Evolutionary conservation across 345 rosid genomes (phyloP).

Genomic region (Syzygium aromaticum): DNA sequence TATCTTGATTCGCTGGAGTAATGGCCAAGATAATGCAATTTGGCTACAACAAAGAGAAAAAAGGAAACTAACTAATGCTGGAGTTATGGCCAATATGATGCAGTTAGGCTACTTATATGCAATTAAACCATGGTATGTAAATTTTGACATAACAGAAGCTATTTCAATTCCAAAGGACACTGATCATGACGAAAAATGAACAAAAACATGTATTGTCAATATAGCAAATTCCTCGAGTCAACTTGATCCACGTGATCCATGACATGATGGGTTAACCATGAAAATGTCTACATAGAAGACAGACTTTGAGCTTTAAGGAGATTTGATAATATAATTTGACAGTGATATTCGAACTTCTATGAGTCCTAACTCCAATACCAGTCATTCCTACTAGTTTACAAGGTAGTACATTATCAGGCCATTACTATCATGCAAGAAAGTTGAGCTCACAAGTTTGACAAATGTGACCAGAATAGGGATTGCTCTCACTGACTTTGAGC

Average conservation of each 20-base stretch:
- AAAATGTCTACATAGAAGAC: not conserved
- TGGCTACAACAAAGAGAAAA: constrained; percentile 23
- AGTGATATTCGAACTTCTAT: not conserved
- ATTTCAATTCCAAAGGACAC: not conserved
- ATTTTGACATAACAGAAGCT: not conserved
- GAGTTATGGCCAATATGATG: constrained; percentile 1
- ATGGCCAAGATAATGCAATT: constrained; percentile 59
- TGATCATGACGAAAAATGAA: not conserved
- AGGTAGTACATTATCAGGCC: not conserved
- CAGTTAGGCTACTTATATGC: not conserved
- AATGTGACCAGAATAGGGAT: not conserved
- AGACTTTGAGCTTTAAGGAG: not conserved
- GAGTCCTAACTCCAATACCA: not conserved
- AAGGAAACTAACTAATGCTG: constrained; percentile 15
- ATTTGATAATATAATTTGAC: not conserved
- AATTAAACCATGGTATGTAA: not conserved
- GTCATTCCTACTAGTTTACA: not conserved
- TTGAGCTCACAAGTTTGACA: not conserved
- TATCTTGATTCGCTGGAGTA: constrained; percentile 68
- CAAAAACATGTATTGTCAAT: not conserved
- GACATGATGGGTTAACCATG: not conserved
- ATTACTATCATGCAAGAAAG: not conserved
- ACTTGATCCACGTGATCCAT: not conserved
- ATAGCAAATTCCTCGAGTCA: not conserved
- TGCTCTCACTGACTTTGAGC: not conserved